Base-by-base conservation (phyloP, 1,284 basidiomycete species). In the Amylostereum areolatum region DNA sequence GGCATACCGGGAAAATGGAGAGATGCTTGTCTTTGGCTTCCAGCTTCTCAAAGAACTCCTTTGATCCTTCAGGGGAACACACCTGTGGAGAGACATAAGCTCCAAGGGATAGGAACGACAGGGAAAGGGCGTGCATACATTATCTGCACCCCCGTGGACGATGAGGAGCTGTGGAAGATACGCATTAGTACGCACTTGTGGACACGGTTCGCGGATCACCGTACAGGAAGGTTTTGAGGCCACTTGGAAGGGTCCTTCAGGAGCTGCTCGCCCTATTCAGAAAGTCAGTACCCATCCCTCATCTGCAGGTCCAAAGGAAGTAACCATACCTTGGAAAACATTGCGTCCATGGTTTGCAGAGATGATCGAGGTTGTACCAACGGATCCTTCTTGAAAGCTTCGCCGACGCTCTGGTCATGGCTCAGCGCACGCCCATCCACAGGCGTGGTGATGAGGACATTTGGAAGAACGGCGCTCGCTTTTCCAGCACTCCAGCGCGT, bases 121-220 rank as follows among this genome's bases (percentile, higher is more conserved):
- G 1, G 3, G 5, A 9, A 4, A 39, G 24, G 18, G 5, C 18
- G 29, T 18, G 55, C 56, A 33, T 54, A 83, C 84, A 66, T 75
- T 70, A 66, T 96, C 93, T 5, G 66, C 83, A 0, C 79, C 83
- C 5, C 93, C 92, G 58, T 95, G 92, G 29, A 85, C 60, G 39
- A 92, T 66, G 28, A 93, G 63, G 41, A 92, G 59, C 75, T 87
- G 18, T 33, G 24, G 28, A 3, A 4, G 9, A 34, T 44, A 30
- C 18, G 29, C 18, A 18, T 18, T 18, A 18, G 18, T 18, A 18
- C 18, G 18, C 18, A 18, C 18, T 18, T 18, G 18, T 18, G 18
- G 18, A 18, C 18, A 18, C 18, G 18, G 18, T 18, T 18, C 18
- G 18, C 18, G 18, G 18, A 18, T 18, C 18, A 18, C 18, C 76